phyloP scores from a whole-genome alignment of 2,329 filamentous ascomycete species.

The Trichocomaceae sp. region DNA sequence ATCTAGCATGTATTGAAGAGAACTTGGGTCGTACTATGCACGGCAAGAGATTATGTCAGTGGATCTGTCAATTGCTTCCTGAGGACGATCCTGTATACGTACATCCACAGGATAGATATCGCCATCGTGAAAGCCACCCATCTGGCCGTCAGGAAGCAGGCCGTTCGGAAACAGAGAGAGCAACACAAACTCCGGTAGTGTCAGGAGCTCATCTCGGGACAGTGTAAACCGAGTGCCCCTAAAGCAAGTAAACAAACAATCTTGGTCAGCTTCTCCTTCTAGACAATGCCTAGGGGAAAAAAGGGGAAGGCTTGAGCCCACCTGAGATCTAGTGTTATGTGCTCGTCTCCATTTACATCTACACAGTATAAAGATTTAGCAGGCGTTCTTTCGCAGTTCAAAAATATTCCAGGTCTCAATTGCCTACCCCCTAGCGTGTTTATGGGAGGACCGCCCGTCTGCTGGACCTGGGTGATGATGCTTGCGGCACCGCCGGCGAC shows the following conservation, averaged over 20 bases:
- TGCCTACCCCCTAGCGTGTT: slow-evolving; percentile 79
- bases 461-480: slow-evolving; percentile 98
- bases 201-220: slow-evolving; percentile 89
- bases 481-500: slow-evolving; percentile 93
- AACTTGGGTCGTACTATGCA: slow-evolving; percentile 86
- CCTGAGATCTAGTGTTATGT: slow-evolving; percentile 91
- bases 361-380: slow-evolving; percentile 14
- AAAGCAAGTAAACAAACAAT: slow-evolving; percentile 11
- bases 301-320: slow-evolving; percentile 40
- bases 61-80: background rate
- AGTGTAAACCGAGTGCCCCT: slow-evolving; percentile 92
- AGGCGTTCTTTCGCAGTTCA: background rate
- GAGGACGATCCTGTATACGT: slow-evolving; percentile 42
- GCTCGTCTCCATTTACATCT: slow-evolving; percentile 85
- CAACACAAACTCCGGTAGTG: slow-evolving; percentile 92
- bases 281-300: background rate
- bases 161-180: slow-evolving; percentile 97
- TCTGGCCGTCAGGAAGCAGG: slow-evolving; percentile 92
- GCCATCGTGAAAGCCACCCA: slow-evolving; percentile 85
- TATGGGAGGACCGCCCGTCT: slow-evolving; percentile 75
- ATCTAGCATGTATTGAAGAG: slow-evolving; percentile 97
- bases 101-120: slow-evolving; percentile 98
- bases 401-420: too few species aligned
- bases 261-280: background rate
- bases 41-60: slow-evolving; percentile 16